Evolutionary conservation across 2,329 filamentous ascomycete genomes (phyloP), one percentile per base, ranked within the genome.

Genomic region (Pleurostoma richardsiae): DNA sequence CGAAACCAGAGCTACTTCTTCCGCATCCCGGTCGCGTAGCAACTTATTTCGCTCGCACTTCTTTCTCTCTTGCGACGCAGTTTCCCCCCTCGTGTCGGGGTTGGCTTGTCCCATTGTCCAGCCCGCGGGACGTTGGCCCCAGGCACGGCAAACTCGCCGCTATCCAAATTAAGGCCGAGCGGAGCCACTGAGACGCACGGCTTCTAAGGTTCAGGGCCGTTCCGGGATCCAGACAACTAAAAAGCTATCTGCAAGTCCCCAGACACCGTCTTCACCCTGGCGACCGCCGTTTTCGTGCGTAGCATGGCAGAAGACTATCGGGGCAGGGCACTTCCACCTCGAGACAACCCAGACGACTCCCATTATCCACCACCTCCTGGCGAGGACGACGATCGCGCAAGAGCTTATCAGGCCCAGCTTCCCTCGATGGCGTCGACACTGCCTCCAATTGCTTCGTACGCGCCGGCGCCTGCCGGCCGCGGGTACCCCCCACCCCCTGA

Each of bases 391-490:
- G 66, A 67, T 51, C 57, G 62, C 41, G 61, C 64, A 40, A 65
- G 63, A 56, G 49, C 51, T 33, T 56, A 54, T 50, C 59, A 49
- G 19, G 19, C 19, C 41, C 62, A 56, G 52, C 59, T 54, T 46
- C 45, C 56, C 50, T 56, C 58, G 49, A 75, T 74, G 68, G 69
- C 71, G 44, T 59, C 68, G 63, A 74, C 68, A 49, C 62, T 76
- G 31, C 75, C 76, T 2, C 71, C 75, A 19, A 77, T 79, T 45
- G 56, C 61, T 31, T 54, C 62, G 47, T 59, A 60, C 47, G 47
- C 51, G 59, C 40, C 54, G 59, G 41, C 52, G 52, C 41, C 54
- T 62, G 19, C 61, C 64, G 49, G 60, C 63, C 45, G 59, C 42
- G 62, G 61, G 48, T 75, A 71, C 53, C 66, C 46, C 70, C 73